A percentile compares a stretch with the other conserved stretches of the same genome.
These are phyloP conservation scores for Lyophyllum atratum DNA, from an alignment of 768 basidiomycete genomes.

Conservation along the genomic window DNA sequence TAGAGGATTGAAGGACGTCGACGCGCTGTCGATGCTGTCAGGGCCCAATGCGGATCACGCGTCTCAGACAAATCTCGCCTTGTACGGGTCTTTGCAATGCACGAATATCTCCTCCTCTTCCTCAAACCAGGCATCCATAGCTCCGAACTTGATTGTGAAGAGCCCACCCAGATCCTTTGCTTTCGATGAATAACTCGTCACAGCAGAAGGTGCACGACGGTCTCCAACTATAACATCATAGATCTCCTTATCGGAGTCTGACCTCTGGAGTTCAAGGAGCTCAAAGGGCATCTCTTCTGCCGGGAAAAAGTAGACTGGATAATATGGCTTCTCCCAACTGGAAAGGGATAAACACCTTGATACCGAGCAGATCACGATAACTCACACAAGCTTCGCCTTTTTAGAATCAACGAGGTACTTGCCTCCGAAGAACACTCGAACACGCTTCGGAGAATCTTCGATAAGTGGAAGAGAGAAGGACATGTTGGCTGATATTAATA, in stretches of 20 bases:
- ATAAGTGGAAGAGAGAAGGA: constrained; percentile 46
- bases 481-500: background rate
- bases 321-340: constrained; percentile 59
- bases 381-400: constrained; percentile 64
- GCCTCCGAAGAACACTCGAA: constrained; percentile 55
- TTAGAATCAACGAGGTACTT: constrained; percentile 55
- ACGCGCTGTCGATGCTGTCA: constrained; percentile 46
- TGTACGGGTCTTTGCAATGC: constrained; percentile 72
- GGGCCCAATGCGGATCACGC: background rate
- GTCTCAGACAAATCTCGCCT: constrained; percentile 37
- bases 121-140: constrained; percentile 67
- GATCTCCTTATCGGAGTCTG: constrained; percentile 30
- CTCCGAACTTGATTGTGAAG: constrained; percentile 48
- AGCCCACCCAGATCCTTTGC: constrained; percentile 42
- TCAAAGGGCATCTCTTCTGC: constrained; percentile 43
- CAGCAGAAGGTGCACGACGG: constrained; percentile 38
- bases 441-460: constrained; percentile 49
- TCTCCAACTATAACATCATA: constrained; percentile 51
- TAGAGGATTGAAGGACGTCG: constrained; percentile 61
- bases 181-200: constrained; percentile 30
- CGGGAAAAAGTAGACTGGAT: constrained; percentile 59
- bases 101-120: constrained; percentile 63
- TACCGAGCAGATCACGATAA: background rate
- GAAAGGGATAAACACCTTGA: background rate
- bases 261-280: constrained; percentile 37